A percentile compares a stretch with the other conserved stretches of the same genome.
phyloP scores from a whole-genome alignment of 768 basidiomycete species.

The Tylopilus felleus region DNA sequence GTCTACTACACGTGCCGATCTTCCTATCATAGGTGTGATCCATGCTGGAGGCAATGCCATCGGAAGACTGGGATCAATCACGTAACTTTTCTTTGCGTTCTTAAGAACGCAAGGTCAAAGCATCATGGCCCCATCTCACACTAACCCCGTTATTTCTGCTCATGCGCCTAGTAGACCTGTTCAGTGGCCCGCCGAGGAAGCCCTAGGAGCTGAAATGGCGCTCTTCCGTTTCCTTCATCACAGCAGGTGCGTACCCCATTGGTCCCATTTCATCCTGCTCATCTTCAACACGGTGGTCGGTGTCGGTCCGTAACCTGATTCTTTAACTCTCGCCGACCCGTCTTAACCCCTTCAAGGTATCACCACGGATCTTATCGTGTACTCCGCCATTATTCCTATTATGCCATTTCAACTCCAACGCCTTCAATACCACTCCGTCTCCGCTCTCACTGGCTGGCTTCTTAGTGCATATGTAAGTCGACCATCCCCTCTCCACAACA shows the following conservation, averaged over 20 bases:
- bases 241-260: conserved; percentile 33
- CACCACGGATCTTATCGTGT: conserved; percentile 52
- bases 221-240: conserved; percentile 55
- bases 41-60: too few relatives aligned
- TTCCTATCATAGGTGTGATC: too few relatives aligned
- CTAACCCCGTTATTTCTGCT: neutral
- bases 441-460: conserved; percentile 56
- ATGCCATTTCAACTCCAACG: conserved; percentile 59
- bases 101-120: neutral
- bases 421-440: conserved; percentile 44
- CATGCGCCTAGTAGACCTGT: neutral
- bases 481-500: neutral
- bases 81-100: neutral
- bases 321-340: neutral
- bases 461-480: conserved; percentile 53
- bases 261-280: neutral
- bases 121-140: neutral
- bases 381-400: conserved; percentile 60
- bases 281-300: conserved; percentile 39
- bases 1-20: too few relatives aligned
- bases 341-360: conserved; percentile 25
- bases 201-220: conserved; percentile 55
- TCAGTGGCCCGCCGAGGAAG: neutral
- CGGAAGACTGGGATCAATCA: too few relatives aligned
- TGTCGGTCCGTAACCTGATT: conserved; percentile 37